phyloP scores from a whole-genome alignment of 306 rosid species.

The Mimosa bimucronata region DNA sequence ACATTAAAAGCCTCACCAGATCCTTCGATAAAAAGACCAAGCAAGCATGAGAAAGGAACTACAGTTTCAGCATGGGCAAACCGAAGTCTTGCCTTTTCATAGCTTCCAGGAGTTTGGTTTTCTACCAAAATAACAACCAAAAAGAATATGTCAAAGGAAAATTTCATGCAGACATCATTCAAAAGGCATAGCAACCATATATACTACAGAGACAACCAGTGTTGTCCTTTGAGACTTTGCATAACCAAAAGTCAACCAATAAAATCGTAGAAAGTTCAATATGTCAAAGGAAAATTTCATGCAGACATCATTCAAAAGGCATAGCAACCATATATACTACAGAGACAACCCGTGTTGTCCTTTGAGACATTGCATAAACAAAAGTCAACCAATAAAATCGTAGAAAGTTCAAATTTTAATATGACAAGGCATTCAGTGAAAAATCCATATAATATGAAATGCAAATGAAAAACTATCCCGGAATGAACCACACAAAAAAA shows the following conservation, averaged over 20 bases:
- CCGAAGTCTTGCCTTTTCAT: constrained; percentile 90
- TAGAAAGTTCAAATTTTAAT: neutral
- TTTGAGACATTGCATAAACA: neutral
- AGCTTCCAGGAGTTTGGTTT: constrained; percentile 64
- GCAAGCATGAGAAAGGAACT: constrained; percentile 93
- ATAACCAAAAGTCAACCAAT: neutral
- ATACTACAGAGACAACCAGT: neutral
- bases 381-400: neutral
- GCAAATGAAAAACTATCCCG: neutral
- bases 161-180: neutral
- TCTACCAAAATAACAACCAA: constrained; percentile 46
- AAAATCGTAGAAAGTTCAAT: neutral
- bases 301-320: constrained; percentile 8
- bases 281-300: neutral
- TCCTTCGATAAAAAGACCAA: constrained; percentile 85
- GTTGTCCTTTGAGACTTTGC: neutral
- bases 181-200: constrained; percentile 4
- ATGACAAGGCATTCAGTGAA: neutral
- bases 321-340: neutral
- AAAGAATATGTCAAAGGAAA: constrained; percentile 6
- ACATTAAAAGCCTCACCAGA: constrained; percentile 57
- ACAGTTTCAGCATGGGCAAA: constrained; percentile 97
- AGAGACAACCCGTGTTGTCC: neutral
- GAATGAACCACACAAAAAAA: neutral
- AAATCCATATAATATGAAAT: neutral